Percentiles rank a stretch among this genome's conserved stretches.
Conservation (phyloP, 2,329 filamentous ascomycete species). For the Pseudogymnoascus sp. region DNA sequence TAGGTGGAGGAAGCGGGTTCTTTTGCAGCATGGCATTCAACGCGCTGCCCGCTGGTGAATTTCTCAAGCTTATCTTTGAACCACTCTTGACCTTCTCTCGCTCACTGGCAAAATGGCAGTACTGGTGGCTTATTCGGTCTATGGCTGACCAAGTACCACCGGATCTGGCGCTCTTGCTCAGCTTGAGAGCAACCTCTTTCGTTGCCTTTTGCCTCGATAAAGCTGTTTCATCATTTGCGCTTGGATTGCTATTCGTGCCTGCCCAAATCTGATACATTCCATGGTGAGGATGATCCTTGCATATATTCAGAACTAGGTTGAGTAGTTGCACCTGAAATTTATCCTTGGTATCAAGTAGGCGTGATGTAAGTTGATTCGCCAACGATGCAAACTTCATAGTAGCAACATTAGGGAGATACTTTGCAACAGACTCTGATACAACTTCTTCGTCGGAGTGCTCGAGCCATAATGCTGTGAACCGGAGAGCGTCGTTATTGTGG, state of each 20-base stretch:
- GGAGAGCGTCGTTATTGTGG: slow-evolving; percentile 80
- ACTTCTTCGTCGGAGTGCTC: slow-evolving; percentile 69
- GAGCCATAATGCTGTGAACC: slow-evolving; percentile 91
- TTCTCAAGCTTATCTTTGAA: slow-evolving; percentile 54
- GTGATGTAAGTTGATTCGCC: slow-evolving; percentile 96
- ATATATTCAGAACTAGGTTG: slow-evolving; percentile 72
- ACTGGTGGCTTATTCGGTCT: slow-evolving; percentile 62
- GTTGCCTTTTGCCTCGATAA: slow-evolving; percentile 68
- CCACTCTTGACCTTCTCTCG: slow-evolving; percentile 61
- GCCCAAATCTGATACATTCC: slow-evolving; percentile 97
- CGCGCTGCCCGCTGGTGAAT: slow-evolving; percentile 53
- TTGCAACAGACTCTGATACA: slow-evolving; percentile 69
- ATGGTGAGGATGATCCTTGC: slow-evolving; percentile 88
- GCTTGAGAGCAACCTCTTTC: slow-evolving; percentile 53
- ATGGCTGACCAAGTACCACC: slow-evolving; percentile 60
- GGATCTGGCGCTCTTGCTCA: slow-evolving; percentile 41
- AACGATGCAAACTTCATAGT: slow-evolving; percentile 86
- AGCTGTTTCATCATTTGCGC: slow-evolving; percentile 65
- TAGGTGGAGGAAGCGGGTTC: slow-evolving; percentile 75
- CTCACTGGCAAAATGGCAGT: slow-evolving; percentile 57
- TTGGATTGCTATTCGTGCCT: slow-evolving; percentile 59
- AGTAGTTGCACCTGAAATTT: slow-evolving; percentile 71
- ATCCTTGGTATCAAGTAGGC: slow-evolving; percentile 62
- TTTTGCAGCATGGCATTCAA: slow-evolving; percentile 56
- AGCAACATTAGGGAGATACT: slow-evolving; percentile 64